These are phyloP conservation scores for Tuber indicum DNA, from an alignment of 495 filamentous ascomycete genomes.

Conservation along the genomic window DNA sequence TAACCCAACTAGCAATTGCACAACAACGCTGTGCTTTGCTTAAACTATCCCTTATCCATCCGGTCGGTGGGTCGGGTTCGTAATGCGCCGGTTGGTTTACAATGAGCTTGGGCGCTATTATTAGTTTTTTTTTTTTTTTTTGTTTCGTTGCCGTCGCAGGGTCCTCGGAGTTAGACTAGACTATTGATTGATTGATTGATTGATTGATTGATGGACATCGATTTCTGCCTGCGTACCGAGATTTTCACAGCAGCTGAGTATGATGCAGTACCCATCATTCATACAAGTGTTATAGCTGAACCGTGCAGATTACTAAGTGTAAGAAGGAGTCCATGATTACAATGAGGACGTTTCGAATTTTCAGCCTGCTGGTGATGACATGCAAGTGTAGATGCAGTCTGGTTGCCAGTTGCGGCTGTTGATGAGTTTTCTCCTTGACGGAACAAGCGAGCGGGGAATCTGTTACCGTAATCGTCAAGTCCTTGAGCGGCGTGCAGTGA, in stretches of 20 bases:
- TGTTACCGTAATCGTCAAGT: neutral
- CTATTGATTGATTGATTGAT: no score
- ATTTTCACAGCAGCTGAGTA: neutral
- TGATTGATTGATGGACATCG: neutral
- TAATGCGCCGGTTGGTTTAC: neutral
- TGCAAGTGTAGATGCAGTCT: neutral
- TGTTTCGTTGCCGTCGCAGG: neutral
- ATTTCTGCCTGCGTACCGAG: neutral
- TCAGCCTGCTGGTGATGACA: neutral
- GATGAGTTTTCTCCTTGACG: neutral
- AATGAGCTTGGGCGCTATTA: neutral
- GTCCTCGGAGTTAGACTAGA: neutral
- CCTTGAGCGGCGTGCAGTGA: neutral
- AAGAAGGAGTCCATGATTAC: neutral
- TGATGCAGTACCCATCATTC: neutral
- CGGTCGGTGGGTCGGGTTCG: neutral
- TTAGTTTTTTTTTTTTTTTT: neutral
- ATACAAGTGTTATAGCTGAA: neutral
- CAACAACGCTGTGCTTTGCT: neutral
- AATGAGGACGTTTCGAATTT: neutral
- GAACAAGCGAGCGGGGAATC: neutral
- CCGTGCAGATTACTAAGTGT: neutral
- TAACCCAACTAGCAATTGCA: neutral
- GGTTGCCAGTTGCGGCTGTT: neutral
- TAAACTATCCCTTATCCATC: neutral